These are phyloP conservation scores for Nowakowskiella sp. DNA, from an alignment of 192 early-diverging fungal genomes.

Conservation along the genomic window DNA sequence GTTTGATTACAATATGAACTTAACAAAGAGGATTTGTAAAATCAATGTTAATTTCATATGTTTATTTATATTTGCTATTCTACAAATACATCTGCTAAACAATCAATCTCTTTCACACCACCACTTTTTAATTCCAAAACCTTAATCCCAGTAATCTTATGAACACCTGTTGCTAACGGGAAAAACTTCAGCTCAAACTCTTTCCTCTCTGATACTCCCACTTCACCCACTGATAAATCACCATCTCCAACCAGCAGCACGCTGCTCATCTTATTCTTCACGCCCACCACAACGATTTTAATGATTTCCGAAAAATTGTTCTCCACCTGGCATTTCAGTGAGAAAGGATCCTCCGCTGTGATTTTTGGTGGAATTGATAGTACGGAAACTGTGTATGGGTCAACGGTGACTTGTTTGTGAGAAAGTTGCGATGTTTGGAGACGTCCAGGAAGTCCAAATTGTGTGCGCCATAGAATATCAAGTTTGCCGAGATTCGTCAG, in stretches of 20 bases:
- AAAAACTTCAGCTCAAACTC: slow-evolving; percentile 73
- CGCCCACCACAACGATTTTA: slow-evolving; percentile 52
- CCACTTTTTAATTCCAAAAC: slow-evolving; percentile 64
- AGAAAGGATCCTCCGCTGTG: slow-evolving; percentile 56
- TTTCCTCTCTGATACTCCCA: slow-evolving; percentile 47
- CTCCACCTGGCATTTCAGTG: slow-evolving; percentile 47
- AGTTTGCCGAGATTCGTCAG: slow-evolving; percentile 87
- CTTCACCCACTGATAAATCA: slow-evolving; percentile 52
- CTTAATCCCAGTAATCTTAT: slow-evolving; percentile 72
- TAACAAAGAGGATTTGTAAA: too few relatives aligned
- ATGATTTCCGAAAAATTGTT: slow-evolving; percentile 51
- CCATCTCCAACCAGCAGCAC: slow-evolving; percentile 58
- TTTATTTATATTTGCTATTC: too few relatives aligned
- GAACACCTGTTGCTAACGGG: slow-evolving; percentile 73
- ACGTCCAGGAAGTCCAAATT: slow-evolving; percentile 78
- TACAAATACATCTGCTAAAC: slow-evolving; percentile 69
- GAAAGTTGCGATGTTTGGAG: slow-evolving; percentile 88
- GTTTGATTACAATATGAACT: too few relatives aligned
- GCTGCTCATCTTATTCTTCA: slow-evolving; percentile 70
- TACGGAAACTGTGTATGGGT: slow-evolving; percentile 60
- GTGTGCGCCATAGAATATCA: slow-evolving; percentile 92
- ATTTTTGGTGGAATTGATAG: slow-evolving; percentile 34
- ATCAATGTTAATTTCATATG: too few relatives aligned
- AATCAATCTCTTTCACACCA: slow-evolving; percentile 67
- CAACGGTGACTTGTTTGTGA: slow-evolving; percentile 69